Percentiles rank a stretch among this genome's conserved stretches.
Conservation (phyloP, 768 basidiomycete species). For the Asterophora parasitica region DNA sequence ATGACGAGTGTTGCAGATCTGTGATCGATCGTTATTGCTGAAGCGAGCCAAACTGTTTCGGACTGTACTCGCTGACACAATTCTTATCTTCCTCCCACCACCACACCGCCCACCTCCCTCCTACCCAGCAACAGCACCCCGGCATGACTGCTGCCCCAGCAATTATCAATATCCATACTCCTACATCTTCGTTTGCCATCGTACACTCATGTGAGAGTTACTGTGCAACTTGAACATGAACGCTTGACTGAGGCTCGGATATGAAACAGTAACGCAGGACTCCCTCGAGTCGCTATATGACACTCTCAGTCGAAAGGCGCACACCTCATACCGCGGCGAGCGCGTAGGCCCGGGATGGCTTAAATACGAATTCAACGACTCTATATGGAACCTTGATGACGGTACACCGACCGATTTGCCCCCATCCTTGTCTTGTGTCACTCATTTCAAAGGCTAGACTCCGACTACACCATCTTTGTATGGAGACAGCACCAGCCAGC, state of each 20-base stretch:
- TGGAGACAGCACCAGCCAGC: conserved; percentile 57
- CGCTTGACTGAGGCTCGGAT: background rate
- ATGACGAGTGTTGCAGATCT: conserved; percentile 3
- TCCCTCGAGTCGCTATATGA: conserved; percentile 59
- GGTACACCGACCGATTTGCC: conserved; percentile 42
- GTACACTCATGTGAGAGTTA: conserved; percentile 62
- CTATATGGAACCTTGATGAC: conserved; percentile 86
- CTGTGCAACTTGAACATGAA: background rate
- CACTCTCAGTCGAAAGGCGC: conserved; percentile 65
- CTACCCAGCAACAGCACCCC: background rate
- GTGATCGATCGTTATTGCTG: background rate
- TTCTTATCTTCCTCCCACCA: conserved; percentile 2
- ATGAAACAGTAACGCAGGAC: conserved; percentile 61
- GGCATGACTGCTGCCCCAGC: conserved; percentile 32
- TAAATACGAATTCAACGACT: conserved; percentile 78
- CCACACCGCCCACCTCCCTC: background rate
- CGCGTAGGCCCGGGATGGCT: conserved; percentile 76
- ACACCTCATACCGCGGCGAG: conserved; percentile 51
- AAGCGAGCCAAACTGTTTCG: background rate
- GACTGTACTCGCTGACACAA: background rate
- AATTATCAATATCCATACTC: conserved; percentile 74
- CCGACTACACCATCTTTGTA: conserved; percentile 83
- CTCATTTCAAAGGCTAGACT: conserved; percentile 37
- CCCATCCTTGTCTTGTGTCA: background rate
- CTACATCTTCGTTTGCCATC: conserved; percentile 66